Percentiles rank a stretch among this genome's conserved stretches.
These are phyloP conservation scores for Alloteropsis angusta DNA, from an alignment of 202 grass and related monocot genomes.

Conservation along the genomic window DNA sequence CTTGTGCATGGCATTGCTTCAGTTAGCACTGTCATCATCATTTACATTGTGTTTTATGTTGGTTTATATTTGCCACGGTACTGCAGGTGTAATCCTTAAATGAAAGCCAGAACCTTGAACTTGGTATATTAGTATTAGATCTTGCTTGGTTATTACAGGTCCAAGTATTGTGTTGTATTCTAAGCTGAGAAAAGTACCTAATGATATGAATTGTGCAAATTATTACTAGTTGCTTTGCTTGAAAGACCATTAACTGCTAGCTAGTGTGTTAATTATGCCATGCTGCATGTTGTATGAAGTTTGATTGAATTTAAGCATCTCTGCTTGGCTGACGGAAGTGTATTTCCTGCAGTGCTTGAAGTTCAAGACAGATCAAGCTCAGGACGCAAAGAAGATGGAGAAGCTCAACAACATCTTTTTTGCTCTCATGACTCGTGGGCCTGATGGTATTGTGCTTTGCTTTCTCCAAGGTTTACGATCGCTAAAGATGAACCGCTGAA, in stretches of 20 bases:
- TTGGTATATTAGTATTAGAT: background rate
- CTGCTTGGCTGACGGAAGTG: slow-evolving; percentile 19
- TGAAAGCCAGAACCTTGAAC: background rate
- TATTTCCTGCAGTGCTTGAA: slow-evolving; percentile 60
- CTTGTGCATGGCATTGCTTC: background rate
- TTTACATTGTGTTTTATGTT: background rate
- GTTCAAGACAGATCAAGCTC: slow-evolving; percentile 95
- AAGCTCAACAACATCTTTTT: slow-evolving; percentile 96
- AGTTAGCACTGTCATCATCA: background rate
- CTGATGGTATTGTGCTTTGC: slow-evolving; percentile 46
- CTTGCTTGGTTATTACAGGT: background rate
- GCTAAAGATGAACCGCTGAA: background rate
- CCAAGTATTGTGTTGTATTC: background rate
- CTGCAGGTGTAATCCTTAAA: background rate
- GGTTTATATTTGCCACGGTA: background rate
- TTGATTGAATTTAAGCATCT: background rate
- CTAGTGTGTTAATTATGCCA: background rate
- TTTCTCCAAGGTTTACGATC: background rate
- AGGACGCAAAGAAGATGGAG: slow-evolving; percentile 96
- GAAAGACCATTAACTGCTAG: background rate
- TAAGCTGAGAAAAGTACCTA: background rate
- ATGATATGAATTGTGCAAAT: background rate
- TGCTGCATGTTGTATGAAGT: background rate
- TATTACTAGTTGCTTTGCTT: background rate
- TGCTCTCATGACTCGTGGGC: slow-evolving; percentile 78